Evolutionary conservation across 306 rosid species (phyloP).

Genomic region (Vigna angularis): DNA sequence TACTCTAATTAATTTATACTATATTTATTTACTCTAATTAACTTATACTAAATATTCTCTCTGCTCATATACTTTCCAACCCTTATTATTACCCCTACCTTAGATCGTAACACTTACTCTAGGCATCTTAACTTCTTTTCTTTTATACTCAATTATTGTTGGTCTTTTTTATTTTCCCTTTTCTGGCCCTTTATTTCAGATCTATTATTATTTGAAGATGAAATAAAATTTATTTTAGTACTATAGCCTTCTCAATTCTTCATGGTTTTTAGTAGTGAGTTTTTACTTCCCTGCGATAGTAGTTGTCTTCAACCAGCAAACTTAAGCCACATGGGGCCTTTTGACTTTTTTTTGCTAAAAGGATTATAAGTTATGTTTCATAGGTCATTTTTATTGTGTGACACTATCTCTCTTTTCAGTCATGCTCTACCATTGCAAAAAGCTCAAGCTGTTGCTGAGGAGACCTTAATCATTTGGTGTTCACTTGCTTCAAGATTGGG

Average conservation of each 20-base stretch:
- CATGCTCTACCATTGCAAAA: slow-evolving; percentile 79
- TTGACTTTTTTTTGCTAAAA: slow-evolving; percentile 39
- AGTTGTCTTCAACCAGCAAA: slow-evolving; percentile 22
- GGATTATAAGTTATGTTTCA: slow-evolving; percentile 25
- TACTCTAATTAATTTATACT: too few relatives aligned
- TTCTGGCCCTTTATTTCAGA: slow-evolving; percentile 30
- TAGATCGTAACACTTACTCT: too few relatives aligned
- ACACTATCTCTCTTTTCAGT: slow-evolving; percentile 57
- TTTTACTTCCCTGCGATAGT: slow-evolving; percentile 10
- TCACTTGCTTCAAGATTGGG: slow-evolving; percentile 98
- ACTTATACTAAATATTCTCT: too few relatives aligned
- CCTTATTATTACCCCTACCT: too few relatives aligned
- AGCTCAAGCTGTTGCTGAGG: slow-evolving; percentile 96
- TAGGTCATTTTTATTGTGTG: slow-evolving; percentile 33
- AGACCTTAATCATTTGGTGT: slow-evolving; percentile 95
- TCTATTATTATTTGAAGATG: slow-evolving; percentile 9
- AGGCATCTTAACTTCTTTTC: slow-evolving; percentile 35
- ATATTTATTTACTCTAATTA: too few relatives aligned
- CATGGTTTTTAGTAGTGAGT: slow-evolving; percentile 15
- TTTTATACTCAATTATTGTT: slow-evolving; percentile 18
- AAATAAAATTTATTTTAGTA: slow-evolving; percentile 21
- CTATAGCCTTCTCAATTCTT: slow-evolving; percentile 13
- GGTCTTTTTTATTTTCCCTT: slow-evolving; percentile 35
- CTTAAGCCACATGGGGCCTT: slow-evolving; percentile 18
- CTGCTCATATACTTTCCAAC: too few relatives aligned